phyloP scores from a whole-genome alignment of 192 early-diverging fungal species.

The Entomortierella lignicola region DNA sequence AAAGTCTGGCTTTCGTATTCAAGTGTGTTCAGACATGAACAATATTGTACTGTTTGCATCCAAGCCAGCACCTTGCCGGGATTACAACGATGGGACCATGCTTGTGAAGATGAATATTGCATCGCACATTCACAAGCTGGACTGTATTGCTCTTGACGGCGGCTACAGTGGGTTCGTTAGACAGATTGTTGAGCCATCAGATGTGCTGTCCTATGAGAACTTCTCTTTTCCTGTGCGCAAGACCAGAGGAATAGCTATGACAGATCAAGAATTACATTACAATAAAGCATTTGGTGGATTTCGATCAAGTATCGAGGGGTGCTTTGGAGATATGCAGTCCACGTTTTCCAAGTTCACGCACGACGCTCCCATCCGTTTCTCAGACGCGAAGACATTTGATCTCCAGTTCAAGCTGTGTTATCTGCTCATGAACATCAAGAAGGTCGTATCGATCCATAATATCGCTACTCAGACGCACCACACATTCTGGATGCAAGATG shows the following conservation, averaged over 20 bases:
- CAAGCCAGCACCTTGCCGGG: constrained; percentile 12
- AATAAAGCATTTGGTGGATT: constrained; percentile 3
- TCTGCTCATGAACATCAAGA: not conserved
- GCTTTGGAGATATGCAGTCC: constrained; percentile 1
- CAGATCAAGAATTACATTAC: not conserved
- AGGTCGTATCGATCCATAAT: too few relatives aligned
- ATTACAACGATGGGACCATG: constrained; percentile 23
- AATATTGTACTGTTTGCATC: constrained; percentile 20
- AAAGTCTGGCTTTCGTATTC: constrained; percentile 19
- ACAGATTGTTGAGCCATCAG: too few relatives aligned
- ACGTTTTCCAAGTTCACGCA: not conserved
- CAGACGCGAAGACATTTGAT: not conserved
- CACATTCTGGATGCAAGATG: constrained; percentile 7
- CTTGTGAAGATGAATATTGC: not conserved
- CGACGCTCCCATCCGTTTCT: not conserved
- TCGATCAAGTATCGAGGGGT: not conserved
- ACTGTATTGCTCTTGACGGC: constrained; percentile 1
- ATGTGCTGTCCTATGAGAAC: too few relatives aligned
- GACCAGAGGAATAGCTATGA: not conserved
- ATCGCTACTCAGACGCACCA: too few relatives aligned
- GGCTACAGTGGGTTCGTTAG: not conserved
- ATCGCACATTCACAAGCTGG: not conserved
- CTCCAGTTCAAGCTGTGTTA: constrained; percentile 1
- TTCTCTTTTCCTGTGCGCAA: not conserved
- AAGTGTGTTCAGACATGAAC: constrained; percentile 32